Percentiles rank a stretch among this genome's conserved stretches.
Evolutionary conservation across 345 rosid species (phyloP).

Genomic region (Physaria fendleri): DNA sequence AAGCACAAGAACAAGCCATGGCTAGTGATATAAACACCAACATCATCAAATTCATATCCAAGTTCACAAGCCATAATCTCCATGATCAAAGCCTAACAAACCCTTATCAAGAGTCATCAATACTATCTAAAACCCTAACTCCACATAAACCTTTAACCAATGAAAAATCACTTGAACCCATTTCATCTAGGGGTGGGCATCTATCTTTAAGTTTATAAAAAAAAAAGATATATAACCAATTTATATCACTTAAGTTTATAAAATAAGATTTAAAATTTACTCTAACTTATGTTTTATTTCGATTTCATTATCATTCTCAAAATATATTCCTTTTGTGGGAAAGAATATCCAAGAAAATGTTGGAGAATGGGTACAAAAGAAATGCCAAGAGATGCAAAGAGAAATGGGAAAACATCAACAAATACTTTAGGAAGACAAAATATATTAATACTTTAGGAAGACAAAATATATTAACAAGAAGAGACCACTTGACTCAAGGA

Average conservation of each 20-base stretch:
- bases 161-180: conserved; percentile 21
- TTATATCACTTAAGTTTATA: no score
- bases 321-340: conserved; percentile 73
- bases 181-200: no score
- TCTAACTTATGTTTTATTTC: no score
- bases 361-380: conserved; percentile 69
- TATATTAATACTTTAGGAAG: no score
- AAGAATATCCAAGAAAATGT: conserved; percentile 83
- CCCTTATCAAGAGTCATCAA: conserved; percentile 28
- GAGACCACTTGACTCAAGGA: conserved; percentile 76
- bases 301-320: conserved; percentile 13
- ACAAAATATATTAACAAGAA: conserved; percentile 75
- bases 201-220: no score
- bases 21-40: conserved; percentile 50
- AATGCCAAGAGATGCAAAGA: conserved; percentile 95
- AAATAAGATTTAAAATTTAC: no score
- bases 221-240: no score
- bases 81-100: conserved; percentile 24
- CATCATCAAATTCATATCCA: conserved; percentile 57
- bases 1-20: conserved; percentile 64
- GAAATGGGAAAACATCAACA: conserved; percentile 99
- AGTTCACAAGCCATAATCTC: conserved; percentile 33
- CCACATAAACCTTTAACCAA: conserved; percentile 38
- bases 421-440: conserved; percentile 90
- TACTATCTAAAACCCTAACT: conserved; percentile 25